These are phyloP conservation scores for Penicillium mononematosum DNA, from an alignment of 495 filamentous ascomycete genomes.

Conservation along the genomic window DNA sequence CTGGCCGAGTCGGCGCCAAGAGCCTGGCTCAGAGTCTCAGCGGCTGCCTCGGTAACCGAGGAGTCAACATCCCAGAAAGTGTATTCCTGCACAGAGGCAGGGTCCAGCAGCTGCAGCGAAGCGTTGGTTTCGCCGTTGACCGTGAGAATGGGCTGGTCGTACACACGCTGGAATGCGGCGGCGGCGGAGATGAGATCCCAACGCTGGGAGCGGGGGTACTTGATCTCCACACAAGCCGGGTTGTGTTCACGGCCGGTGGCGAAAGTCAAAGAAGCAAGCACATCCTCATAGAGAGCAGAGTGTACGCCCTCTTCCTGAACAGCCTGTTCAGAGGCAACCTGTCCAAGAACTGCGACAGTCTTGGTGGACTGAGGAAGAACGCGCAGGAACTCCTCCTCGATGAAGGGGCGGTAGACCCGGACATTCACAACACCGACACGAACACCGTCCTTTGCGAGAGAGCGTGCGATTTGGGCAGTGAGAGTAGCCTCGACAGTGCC, in stretches of 20 bases:
- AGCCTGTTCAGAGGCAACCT: conserved; percentile 55
- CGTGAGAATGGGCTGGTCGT: conserved; percentile 55
- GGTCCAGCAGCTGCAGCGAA: conserved; percentile 49
- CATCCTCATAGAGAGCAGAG: conserved; percentile 85
- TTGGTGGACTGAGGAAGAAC: conserved; percentile 71
- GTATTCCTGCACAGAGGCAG: conserved; percentile 67
- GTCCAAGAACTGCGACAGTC: conserved; percentile 67
- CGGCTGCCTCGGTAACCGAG: conserved; percentile 62
- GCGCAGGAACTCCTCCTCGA: conserved; percentile 87
- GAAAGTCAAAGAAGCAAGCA: conserved; percentile 80
- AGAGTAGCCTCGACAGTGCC: conserved; percentile 87
- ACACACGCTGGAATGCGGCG: conserved; percentile 62
- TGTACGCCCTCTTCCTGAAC: conserved; percentile 67
- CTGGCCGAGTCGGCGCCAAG: conserved; percentile 70
- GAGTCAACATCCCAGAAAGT: conserved; percentile 90
- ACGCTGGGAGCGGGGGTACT: conserved; percentile 76
- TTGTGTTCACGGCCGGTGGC: conserved; percentile 59
- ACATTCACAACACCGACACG: conserved; percentile 87
- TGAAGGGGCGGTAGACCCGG: conserved; percentile 89
- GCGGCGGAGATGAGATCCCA: conserved; percentile 80
- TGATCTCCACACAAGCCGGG: conserved; percentile 72
- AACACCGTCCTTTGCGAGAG: conserved; percentile 65
- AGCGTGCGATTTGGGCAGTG: conserved; percentile 74
- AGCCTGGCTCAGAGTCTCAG: conserved; percentile 65
- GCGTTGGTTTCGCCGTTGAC: conserved; percentile 33